Evolutionary conservation across 495 filamentous ascomycete species (phyloP).

Genomic region (Lasiosphaeria hispida): DNA sequence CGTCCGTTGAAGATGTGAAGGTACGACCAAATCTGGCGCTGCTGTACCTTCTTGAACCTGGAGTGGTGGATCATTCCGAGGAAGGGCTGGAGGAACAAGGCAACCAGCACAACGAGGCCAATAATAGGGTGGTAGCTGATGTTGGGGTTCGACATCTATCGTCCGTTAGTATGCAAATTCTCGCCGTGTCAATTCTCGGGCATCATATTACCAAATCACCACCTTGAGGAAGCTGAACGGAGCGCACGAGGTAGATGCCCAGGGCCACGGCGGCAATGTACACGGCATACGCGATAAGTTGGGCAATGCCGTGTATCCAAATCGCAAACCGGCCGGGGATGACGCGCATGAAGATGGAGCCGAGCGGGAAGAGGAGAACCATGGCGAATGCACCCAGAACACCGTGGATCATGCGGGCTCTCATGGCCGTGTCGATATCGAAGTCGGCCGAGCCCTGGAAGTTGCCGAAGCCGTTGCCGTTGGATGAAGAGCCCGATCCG

Average conservation of each 20-base stretch:
- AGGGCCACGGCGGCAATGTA: conserved; percentile 55
- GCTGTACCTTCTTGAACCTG: conserved; percentile 44
- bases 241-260: conserved; percentile 52
- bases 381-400: conserved; percentile 42
- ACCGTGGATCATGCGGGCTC: conserved; percentile 36
- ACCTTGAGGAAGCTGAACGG: conserved; percentile 25
- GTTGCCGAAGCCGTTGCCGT: conserved; percentile 8
- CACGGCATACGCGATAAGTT: conserved; percentile 51
- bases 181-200: neutral
- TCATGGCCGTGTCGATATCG: conserved; percentile 21
- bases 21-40: conserved; percentile 52
- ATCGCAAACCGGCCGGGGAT: conserved; percentile 33
- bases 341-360: conserved; percentile 51
- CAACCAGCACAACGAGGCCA: conserved; percentile 56
- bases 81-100: conserved; percentile 57
- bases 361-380: conserved; percentile 51
- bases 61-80: conserved; percentile 63
- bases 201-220: conserved; percentile 28
- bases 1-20: conserved; percentile 68
- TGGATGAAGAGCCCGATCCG: conserved; percentile 7
- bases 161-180: neutral
- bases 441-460: conserved; percentile 20
- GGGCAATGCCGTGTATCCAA: conserved; percentile 52
- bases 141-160: conserved; percentile 25
- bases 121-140: conserved; percentile 49